Percentiles rank a stretch among this genome's conserved stretches.
phyloP scores from a whole-genome alignment of 768 basidiomycete genomes.

The Amanita subjunquillea region DNA sequence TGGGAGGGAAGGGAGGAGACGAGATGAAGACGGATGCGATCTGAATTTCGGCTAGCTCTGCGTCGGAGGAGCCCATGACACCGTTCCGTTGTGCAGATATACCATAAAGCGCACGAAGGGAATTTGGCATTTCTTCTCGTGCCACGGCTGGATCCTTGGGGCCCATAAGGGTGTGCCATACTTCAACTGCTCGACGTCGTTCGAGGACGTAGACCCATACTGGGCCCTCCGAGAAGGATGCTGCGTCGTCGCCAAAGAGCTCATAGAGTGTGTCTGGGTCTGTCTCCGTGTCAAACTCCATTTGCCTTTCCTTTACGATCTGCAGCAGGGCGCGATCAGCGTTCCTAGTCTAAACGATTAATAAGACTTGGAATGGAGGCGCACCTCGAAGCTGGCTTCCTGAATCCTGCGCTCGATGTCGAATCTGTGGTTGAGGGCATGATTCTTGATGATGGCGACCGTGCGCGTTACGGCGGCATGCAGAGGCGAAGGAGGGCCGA shows the following conservation, averaged over 20 bases:
- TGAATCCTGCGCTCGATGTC: conserved; percentile 74
- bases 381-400: conserved; percentile 75
- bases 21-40: conserved; percentile 73
- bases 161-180: conserved; percentile 72
- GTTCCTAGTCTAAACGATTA: conserved; percentile 6
- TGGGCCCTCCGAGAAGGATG: conserved; percentile 71
- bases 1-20: conserved; percentile 68
- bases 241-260: conserved; percentile 70
- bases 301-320: conserved; percentile 84
- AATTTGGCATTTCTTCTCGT: conserved; percentile 42
- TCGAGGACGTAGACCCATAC: conserved; percentile 92
- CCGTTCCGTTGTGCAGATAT: conserved; percentile 45
- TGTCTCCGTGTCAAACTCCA: conserved; percentile 79
- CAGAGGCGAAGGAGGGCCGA: neutral
- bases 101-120: conserved; percentile 66
- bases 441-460: conserved; percentile 76
- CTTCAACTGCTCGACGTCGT: conserved; percentile 70
- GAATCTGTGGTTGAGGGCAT: conserved; percentile 63
- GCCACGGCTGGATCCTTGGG: conserved; percentile 50
- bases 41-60: conserved; percentile 64
- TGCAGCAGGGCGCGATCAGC: conserved; percentile 18
- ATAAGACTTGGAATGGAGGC: conserved; percentile 11
- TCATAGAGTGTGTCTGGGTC: conserved; percentile 75
- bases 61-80: conserved; percentile 63
- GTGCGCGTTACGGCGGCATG: conserved; percentile 38